Percentiles rank a stretch among this genome's conserved stretches.
phyloP scores from a whole-genome alignment of 139 green algal species.

The Auxenochlorella pyrenoidosa region DNA sequence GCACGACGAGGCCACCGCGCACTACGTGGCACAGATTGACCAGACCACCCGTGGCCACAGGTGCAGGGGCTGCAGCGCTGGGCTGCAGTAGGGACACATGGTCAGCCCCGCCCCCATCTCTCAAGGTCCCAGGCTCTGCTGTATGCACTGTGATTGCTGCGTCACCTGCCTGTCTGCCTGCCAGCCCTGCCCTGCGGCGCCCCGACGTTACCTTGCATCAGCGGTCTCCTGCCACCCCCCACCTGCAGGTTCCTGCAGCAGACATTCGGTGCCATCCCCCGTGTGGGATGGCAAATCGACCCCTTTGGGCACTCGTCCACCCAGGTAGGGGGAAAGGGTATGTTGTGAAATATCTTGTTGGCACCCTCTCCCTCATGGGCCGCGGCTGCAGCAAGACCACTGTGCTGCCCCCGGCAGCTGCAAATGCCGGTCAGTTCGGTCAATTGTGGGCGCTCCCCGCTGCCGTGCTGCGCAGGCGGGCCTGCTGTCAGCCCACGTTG shows the following conservation, averaged over 20 bases:
- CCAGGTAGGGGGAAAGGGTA: conserved; percentile 46
- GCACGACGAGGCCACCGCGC: conserved; percentile 88
- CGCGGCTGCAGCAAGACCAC: no score
- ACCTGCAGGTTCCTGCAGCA: conserved; percentile 67
- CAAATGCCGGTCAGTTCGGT: no score
- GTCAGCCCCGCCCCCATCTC: not conserved
- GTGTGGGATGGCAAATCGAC: conserved; percentile 90
- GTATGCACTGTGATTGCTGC: not conserved
- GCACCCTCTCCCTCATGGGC: not conserved
- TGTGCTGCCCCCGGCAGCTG: no score
- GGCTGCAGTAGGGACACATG: not conserved
- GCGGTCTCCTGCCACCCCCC: not conserved
- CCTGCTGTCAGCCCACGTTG: conserved; percentile 73
- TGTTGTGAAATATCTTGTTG: no score
- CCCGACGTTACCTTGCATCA: not conserved
- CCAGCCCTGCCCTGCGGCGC: not conserved
- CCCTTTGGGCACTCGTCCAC: conserved; percentile 92
- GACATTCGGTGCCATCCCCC: conserved; percentile 69
- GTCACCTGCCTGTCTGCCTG: not conserved
- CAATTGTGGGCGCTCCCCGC: no score
- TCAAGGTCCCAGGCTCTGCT: not conserved
- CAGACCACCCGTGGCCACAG: conserved; percentile 86
- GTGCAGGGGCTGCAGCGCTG: conserved; percentile 21
- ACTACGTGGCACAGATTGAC: conserved; percentile 92
- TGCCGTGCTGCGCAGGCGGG: conserved; percentile 73